Conservation (phyloP, 306 rosid species). For the Vicia faba region DNA sequence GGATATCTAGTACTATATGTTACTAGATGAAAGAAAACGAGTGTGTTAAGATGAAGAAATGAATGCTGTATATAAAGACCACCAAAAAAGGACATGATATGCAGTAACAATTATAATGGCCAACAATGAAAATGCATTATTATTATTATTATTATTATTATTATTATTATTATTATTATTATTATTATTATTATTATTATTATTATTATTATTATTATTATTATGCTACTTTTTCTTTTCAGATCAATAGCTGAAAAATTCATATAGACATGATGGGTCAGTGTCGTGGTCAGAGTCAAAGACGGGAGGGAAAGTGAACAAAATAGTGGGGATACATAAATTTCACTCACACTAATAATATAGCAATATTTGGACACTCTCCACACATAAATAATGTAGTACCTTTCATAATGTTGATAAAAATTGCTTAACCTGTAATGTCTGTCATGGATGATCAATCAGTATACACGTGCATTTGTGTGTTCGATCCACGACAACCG, state of each 20-base stretch:
- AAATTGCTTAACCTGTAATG: too few species aligned
- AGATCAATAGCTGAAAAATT: background rate
- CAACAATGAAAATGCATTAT: background rate
- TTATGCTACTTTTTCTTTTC: background rate
- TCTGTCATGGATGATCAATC: too few species aligned
- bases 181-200: background rate
- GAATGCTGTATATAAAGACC: slow-evolving; percentile 33
- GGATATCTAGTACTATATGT: too few species aligned
- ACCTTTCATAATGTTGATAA: too few species aligned
- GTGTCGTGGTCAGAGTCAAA: slow-evolving; percentile 48
- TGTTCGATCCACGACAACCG: too few species aligned
- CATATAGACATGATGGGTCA: slow-evolving; percentile 37
- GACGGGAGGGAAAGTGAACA: slow-evolving; percentile 25
- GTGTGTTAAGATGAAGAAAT: slow-evolving; percentile 37
- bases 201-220: background rate
- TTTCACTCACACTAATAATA: slow-evolving; percentile 12
- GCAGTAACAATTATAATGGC: background rate
- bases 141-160: background rate
- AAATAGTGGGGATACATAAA: slow-evolving; percentile 11
- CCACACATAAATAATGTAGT: too few species aligned
- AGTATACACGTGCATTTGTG: too few species aligned
- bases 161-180: background rate
- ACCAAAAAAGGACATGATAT: slow-evolving; percentile 34
- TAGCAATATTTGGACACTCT: background rate
- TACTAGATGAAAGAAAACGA: slow-evolving; percentile 26